Percentiles rank a stretch among this genome's conserved stretches.
Conservation (phyloP, 2,329 filamentous ascomycete species). For the Nakataea oryzae region DNA sequence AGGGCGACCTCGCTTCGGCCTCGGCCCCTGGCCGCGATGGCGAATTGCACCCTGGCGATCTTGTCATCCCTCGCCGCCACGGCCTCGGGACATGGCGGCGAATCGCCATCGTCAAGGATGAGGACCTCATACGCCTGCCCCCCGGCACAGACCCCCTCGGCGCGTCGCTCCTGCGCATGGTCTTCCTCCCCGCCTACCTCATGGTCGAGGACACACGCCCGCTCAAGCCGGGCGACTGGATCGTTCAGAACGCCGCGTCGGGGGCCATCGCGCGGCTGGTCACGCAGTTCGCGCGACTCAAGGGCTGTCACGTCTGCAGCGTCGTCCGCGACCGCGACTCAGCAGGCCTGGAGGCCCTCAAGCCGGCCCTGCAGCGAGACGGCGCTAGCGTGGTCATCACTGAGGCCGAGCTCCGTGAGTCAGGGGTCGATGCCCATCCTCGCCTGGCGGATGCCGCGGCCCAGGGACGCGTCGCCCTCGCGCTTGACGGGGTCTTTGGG, state of each 20-base stretch:
- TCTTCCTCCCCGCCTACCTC: constrained; percentile 11
- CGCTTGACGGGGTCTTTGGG: constrained; percentile 11
- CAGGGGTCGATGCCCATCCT: too few relatives aligned
- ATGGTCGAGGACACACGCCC: constrained; percentile 12
- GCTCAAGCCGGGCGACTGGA: constrained; percentile 13
- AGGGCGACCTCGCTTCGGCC: background rate
- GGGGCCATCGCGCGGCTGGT: constrained; percentile 11
- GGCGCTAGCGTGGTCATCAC: constrained; percentile 8
- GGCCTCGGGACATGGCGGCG: constrained; percentile 13
- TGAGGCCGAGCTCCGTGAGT: constrained; percentile 6
- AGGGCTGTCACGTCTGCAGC: constrained; percentile 6
- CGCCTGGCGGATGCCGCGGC: too few relatives aligned
- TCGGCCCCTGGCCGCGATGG: background rate
- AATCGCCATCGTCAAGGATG: constrained; percentile 9
- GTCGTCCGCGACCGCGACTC: constrained; percentile 11
- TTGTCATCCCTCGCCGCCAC: constrained; percentile 7
- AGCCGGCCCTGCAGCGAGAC: background rate
- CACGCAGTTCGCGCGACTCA: constrained; percentile 11
- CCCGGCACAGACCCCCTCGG: constrained; percentile 4
- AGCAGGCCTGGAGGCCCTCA: background rate
- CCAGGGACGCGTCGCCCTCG: constrained; percentile 7
- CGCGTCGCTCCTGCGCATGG: constrained; percentile 11
- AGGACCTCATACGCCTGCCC: constrained; percentile 6
- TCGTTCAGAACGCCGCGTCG: constrained; percentile 13
- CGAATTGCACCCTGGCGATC: constrained; percentile 5